Conservation (phyloP, 1,284 basidiomycete species). For the Cutaneotrichosporon daszewskae region DNA sequence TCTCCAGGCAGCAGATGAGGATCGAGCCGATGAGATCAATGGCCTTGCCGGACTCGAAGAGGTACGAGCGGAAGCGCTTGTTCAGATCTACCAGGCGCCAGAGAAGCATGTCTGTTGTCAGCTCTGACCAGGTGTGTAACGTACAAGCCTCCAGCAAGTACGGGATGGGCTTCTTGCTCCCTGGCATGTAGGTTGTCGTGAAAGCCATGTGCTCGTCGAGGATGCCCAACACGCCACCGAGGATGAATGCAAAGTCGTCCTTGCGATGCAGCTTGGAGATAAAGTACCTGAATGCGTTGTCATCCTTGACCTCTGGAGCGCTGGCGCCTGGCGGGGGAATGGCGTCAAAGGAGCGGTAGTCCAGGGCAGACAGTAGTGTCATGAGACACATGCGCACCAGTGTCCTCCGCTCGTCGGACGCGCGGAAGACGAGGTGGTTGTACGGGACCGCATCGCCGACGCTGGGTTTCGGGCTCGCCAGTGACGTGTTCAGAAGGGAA, state of each 20-base stretch:
- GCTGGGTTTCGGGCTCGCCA: conserved; percentile 57
- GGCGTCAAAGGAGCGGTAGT: conserved; percentile 61
- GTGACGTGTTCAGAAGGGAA: conserved; percentile 80
- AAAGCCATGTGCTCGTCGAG: conserved; percentile 69
- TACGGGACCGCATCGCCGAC: conserved; percentile 59
- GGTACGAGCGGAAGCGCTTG: conserved; percentile 81
- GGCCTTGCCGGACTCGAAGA: conserved; percentile 71
- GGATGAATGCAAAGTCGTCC: conserved; percentile 76
- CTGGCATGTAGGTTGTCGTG: conserved; percentile 69
- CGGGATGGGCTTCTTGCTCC: conserved; percentile 69
- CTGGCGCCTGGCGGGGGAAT: conserved; percentile 7
- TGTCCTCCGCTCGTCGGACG: conserved; percentile 63
- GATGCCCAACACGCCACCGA: conserved; percentile 65
- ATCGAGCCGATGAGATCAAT: conserved; percentile 71
- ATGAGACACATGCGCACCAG: conserved; percentile 69
- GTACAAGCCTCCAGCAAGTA: conserved; percentile 73
- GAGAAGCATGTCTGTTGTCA: conserved; percentile 63
- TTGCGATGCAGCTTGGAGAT: conserved; percentile 85
- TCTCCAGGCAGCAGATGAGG: conserved; percentile 70
- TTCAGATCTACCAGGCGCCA: conserved; percentile 89
- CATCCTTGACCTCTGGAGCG: conserved; percentile 48
- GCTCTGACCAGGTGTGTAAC: conserved; percentile 32
- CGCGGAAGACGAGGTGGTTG: conserved; percentile 82
- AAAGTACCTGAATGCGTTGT: conserved; percentile 85
- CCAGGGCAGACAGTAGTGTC: conserved; percentile 67